phyloP scores from a whole-genome alignment of 257 asterid genomes.

The Ophiorrhiza pumila region DNA sequence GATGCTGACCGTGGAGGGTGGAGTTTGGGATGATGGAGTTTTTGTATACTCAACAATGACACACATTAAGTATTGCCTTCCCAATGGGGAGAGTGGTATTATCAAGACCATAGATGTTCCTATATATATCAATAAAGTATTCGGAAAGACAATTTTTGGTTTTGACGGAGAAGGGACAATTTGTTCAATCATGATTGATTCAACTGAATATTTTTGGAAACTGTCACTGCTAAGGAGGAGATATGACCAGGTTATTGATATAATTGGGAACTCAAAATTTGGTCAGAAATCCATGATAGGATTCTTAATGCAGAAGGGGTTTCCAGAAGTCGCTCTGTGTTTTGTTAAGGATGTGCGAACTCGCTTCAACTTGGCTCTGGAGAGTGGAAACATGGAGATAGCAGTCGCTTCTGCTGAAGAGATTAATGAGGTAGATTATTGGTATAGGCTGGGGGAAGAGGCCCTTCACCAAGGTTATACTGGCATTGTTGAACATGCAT shows the following conservation, averaged over 20 bases:
- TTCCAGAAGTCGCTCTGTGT: conserved; percentile 92
- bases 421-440: conserved; percentile 77
- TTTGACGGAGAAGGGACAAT: conserved; percentile 89
- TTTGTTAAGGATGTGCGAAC: conserved; percentile 87
- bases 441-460: conserved; percentile 91
- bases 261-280: conserved; percentile 85
- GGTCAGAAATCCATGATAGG: conserved; percentile 98
- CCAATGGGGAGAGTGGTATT: conserved; percentile 93
- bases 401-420: conserved; percentile 82
- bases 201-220: conserved; percentile 80
- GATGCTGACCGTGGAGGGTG: conserved; percentile 93
- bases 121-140: conserved; percentile 73
- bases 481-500: conserved; percentile 86
- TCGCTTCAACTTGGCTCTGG: conserved; percentile 85
- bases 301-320: conserved; percentile 92
- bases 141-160: conserved; percentile 80
- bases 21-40: conserved; percentile 96
- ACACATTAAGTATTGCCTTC: conserved; percentile 92
- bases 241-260: conserved; percentile 84
- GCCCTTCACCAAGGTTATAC: conserved; percentile 95
- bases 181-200: conserved; percentile 78
- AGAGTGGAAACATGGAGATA: conserved; percentile 84
- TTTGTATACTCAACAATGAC: conserved; percentile 84
- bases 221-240: conserved; percentile 66
- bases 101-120: conserved; percentile 87